Evolutionary conservation across 192 early-diverging fungal genomes (phyloP), one percentile per base, ranked within the genome.

Genomic region (Thoreauomyces humboldtii): DNA sequence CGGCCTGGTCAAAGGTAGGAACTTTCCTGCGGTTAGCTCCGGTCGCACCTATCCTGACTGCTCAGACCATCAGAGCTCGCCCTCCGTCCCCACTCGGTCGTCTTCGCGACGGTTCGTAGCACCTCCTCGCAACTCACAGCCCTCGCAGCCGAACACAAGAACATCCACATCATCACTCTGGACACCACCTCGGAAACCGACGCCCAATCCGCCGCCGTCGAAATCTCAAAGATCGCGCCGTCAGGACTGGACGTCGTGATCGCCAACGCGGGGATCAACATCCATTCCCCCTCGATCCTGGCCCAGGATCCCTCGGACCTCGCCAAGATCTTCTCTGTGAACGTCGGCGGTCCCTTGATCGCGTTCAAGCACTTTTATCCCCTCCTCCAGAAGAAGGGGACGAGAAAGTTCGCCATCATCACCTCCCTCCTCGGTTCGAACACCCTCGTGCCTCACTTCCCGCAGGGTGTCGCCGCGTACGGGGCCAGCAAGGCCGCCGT

Each of bases 141-240:
- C n/a, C 44, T 48, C 12, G 55, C 35, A 2, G 38, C 34, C 7
- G n/a, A 34, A 21, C 32, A 57, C 55, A 17, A 31, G 4, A 57
- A 57, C 55, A 21, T 57, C 32, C 55, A 57, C 43, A 61, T 61
- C 29, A 12, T 61, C 43, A 61, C 44, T 28, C 42, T 61, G 43
- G 59, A 61, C n/a, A 24, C 44, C 32, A 48, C 59, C 14, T 61
- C 59, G 2, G 59, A 47, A 14, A 7, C 14, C 3, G 59, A 61
- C 42, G 17, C 38, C 43, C 14, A 21, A 4, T 19, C 38, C 4
- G 59, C 44, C 6, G 59, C 46, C 24, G 43, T 15, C 4, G 38
- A 61, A n/a, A 31, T 61, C 46, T 7, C 2, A 2, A 17, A 29
- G 17, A 15, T 31, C 59, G 44, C 31, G 27, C 14, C n/a, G 19